Percentiles rank a stretch among this genome's conserved stretches.
Conservation (phyloP, 2,329 filamentous ascomycete species). For the Claviceps arundinis region DNA sequence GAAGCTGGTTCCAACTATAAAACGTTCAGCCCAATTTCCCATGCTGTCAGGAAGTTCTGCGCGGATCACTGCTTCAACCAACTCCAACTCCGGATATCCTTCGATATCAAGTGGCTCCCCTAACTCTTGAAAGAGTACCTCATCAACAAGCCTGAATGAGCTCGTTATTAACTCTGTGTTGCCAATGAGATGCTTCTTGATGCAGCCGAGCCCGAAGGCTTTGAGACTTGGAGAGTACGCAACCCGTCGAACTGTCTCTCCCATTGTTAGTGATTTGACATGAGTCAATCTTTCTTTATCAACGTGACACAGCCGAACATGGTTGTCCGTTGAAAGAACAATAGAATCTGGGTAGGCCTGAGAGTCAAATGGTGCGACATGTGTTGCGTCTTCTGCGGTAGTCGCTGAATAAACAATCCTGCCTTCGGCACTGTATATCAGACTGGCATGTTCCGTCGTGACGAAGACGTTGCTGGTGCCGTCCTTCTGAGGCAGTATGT, state of each 20-base stretch:
- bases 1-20: slow-evolving; percentile 83
- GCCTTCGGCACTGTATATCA: slow-evolving; percentile 83
- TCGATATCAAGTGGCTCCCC: slow-evolving; percentile 53
- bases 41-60: slow-evolving; percentile 51
- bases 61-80: slow-evolving; percentile 75
- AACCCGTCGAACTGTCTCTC: slow-evolving; percentile 73
- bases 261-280: slow-evolving; percentile 64
- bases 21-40: slow-evolving; percentile 55
- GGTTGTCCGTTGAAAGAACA: slow-evolving; percentile 61
- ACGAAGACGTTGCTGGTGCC: slow-evolving; percentile 73
- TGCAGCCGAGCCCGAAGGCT: slow-evolving; percentile 77
- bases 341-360: slow-evolving; percentile 71
- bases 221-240: slow-evolving; percentile 70
- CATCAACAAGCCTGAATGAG: slow-evolving; percentile 81
- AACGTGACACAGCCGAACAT: slow-evolving; percentile 67
- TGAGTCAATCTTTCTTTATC: slow-evolving; percentile 82
- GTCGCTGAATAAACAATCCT: slow-evolving; percentile 87
- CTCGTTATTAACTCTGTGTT: slow-evolving; percentile 66
- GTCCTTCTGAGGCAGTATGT: slow-evolving; percentile 56
- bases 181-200: slow-evolving; percentile 56
- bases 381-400: slow-evolving; percentile 73
- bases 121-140: slow-evolving; percentile 70
- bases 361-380: slow-evolving; percentile 70
- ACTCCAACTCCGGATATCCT: slow-evolving; percentile 39
- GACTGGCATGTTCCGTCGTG: slow-evolving; percentile 82